Evolutionary conservation across 306 rosid genomes (phyloP).

Genomic region (Castanea crenata): DNA sequence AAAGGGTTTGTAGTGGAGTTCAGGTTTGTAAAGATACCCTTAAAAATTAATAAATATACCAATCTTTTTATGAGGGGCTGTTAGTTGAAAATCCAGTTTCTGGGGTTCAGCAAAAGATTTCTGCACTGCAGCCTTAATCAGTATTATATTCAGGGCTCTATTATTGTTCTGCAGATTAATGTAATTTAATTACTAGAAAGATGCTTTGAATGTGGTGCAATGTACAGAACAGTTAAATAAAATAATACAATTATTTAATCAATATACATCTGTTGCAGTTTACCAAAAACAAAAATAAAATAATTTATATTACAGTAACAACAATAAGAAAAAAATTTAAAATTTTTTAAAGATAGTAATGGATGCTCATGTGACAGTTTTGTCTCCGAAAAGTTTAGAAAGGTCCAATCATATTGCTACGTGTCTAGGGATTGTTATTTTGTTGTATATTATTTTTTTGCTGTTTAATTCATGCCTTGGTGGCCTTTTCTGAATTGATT

Average conservation of each 20-base stretch:
- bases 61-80: conserved; percentile 40
- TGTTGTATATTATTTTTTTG: conserved; percentile 28
- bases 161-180: conserved; percentile 57
- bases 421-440: conserved; percentile 51
- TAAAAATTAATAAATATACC: conserved; percentile 20
- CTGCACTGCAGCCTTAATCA: conserved; percentile 34
- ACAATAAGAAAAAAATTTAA: conserved; percentile 12
- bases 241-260: conserved; percentile 20
- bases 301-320: not conserved
- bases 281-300: not conserved
- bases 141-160: conserved; percentile 40
- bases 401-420: conserved; percentile 56
- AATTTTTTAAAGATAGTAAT: conserved; percentile 17
- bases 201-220: conserved; percentile 73
- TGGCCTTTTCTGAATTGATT: conserved; percentile 13
- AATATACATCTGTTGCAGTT: not conserved
- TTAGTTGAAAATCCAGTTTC: conserved; percentile 57
- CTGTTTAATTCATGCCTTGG: conserved; percentile 44
- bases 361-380: conserved; percentile 53
- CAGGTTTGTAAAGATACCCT: conserved; percentile 71
- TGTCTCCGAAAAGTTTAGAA: conserved; percentile 52
- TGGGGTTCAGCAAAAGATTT: conserved; percentile 57
- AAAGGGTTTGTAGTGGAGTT: conserved; percentile 66
- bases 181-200: conserved; percentile 53
- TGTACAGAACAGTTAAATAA: conserved; percentile 42